Evolutionary conservation across 805 yeast genomes (phyloP).

Genomic region (Lachancea meyersii): DNA sequence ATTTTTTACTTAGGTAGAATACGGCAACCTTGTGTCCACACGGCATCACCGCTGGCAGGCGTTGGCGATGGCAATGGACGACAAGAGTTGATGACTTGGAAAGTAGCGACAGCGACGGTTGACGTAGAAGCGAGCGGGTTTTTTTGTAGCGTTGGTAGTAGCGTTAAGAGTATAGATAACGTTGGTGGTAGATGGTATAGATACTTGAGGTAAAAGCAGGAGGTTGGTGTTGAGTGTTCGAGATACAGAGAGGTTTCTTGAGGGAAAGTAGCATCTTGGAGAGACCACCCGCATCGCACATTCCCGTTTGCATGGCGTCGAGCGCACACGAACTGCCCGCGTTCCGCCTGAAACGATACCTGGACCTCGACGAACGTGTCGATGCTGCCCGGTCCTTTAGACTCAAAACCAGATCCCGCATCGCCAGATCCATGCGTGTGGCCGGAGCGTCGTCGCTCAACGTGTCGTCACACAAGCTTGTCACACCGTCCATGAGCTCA

Average conservation of each 20-base stretch:
- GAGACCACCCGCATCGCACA: no score
- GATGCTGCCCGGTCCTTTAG: background rate
- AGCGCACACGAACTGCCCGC: background rate
- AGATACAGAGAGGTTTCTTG: no score
- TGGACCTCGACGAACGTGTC: background rate
- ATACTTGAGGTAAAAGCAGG: background rate
- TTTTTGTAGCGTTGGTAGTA: no score
- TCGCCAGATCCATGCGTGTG: no score
- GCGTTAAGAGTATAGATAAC: background rate
- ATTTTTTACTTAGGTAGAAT: no score
- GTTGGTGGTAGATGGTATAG: background rate
- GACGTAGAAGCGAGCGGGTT: background rate
- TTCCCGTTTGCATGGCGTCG: no score
- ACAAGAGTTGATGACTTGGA: background rate
- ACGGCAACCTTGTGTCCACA: no score
- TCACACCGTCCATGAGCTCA: slow-evolving; percentile 25
- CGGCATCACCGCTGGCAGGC: background rate
- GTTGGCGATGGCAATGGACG: background rate
- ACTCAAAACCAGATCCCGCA: background rate
- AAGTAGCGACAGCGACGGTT: background rate
- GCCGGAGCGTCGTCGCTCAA: no score
- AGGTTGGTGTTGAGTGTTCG: no score
- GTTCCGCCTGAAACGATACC: background rate
- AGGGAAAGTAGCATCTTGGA: no score
- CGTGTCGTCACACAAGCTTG: no score